Evolutionary conservation across 2,329 filamentous ascomycete genomes (phyloP), one percentile per base, ranked within the genome.

Genomic region (Biscogniauxia marginata): DNA sequence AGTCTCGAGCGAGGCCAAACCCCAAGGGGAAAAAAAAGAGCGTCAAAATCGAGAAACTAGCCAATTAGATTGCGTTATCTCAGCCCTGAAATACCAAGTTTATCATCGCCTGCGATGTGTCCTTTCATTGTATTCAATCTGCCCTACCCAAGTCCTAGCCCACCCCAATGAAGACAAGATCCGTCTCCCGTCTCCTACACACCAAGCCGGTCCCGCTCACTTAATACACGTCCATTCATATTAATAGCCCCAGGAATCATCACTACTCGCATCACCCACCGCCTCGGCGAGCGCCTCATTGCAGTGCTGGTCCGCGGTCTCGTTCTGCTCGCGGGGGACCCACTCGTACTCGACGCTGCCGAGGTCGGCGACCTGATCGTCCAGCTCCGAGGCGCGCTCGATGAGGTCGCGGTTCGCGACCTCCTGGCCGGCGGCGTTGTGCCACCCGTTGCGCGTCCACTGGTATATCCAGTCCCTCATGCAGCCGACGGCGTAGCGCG

Each of bases 381-480:
- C 59, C 5, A 75, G 56, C 2, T 62, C 46, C 11, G 52, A 58
- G 2, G 70, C 71, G 19, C 61, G 3, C 55, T 69, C 21, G 46
- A 75, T 69, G 2, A 76, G 58, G 53, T 74, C 72, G n/a, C 51
- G 59, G 53, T 76, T 75, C 9, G 63, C 68, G n/a, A 75, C 70
- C 5, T 60, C 52, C 1, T 55, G 5, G 1, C 71, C 71, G 0
- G 44, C 24, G 6, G 66, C 24, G 57, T 70, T 75, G 0, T 6
- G 49, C 70, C 71, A 75, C 1, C 66, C 71, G 46, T 74, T 75
- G 0, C 19, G 1, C 0, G 0, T 1, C 74, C 74, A 76, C 4
- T 63, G 71, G 47, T 67, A 16, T 21, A 71, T 53, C 70, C 70
- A 74, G 0, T 59, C 48, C 1, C 46, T 67, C 69, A 75, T 68